phyloP scores from a whole-genome alignment of 2,329 filamentous ascomycete genomes.

The Chalaropsis thielavioides region DNA sequence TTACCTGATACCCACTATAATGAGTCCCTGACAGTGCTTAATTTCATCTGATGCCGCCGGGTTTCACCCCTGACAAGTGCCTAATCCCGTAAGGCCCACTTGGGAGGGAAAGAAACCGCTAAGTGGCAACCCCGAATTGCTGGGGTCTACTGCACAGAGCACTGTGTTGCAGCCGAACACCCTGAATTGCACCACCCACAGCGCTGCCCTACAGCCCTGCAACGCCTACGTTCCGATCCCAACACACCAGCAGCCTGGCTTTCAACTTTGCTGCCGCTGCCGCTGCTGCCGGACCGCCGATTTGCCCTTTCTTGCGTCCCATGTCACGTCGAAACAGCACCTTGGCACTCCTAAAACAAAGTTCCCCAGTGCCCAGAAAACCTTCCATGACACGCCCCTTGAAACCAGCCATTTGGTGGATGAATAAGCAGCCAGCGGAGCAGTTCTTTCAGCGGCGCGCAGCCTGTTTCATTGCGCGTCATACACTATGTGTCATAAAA shows the following conservation, averaged over 20 bases:
- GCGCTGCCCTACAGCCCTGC: too few relatives aligned
- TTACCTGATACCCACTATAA: not conserved
- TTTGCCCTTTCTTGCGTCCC: not conserved
- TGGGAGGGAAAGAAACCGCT: not conserved
- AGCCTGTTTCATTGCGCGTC: not conserved
- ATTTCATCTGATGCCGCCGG: constrained; percentile 1
- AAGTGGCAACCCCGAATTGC: not conserved
- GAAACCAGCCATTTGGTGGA: not conserved
- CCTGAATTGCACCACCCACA: too few relatives aligned
- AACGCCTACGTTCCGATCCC: too few relatives aligned
- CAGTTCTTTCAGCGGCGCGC: not conserved
- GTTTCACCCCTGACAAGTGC: not conserved
- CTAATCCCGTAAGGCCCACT: not conserved
- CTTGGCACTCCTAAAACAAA: not conserved
- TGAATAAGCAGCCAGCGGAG: not conserved
- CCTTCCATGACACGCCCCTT: constrained; percentile 1
- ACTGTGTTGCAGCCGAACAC: not conserved
- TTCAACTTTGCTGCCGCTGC: too few relatives aligned
- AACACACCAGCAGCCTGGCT: too few relatives aligned
- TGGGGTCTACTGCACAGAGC: not conserved
- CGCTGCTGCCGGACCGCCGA: too few relatives aligned
- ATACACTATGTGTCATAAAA: not conserved
- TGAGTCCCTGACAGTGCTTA: not conserved
- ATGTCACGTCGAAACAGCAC: not conserved
- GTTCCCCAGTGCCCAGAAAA: not conserved